Percentiles rank a stretch among this genome's conserved stretches.
phyloP scores from a whole-genome alignment of 108 stramenopile species.

The Fragilaria radians region DNA sequence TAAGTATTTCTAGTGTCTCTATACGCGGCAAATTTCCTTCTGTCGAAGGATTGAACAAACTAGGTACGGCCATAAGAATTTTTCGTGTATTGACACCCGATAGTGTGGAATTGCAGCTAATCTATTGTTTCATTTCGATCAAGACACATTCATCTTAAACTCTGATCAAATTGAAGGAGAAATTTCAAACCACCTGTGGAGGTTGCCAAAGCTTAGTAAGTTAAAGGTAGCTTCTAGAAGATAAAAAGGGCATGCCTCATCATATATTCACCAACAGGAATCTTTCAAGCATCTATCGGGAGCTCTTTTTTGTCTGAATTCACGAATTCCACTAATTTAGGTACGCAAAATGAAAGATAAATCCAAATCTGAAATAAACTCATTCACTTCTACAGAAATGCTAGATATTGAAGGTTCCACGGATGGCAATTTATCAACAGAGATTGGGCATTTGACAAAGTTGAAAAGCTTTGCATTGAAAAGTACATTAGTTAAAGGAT shows the following conservation, averaged over 20 bases:
- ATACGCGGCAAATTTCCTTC: not conserved
- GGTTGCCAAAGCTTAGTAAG: not conserved
- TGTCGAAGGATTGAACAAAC: not conserved
- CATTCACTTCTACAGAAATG: not conserved
- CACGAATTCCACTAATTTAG: not conserved
- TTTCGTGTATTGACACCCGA: not conserved
- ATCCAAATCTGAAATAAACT: not conserved
- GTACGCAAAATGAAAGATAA: not conserved
- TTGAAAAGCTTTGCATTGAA: not conserved
- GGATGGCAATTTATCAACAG: constrained; percentile 1
- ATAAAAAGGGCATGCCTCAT: not conserved
- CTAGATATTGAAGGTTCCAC: not conserved
- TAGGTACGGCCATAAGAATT: not conserved
- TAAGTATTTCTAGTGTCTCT: not conserved
- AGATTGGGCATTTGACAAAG: constrained; percentile 7
- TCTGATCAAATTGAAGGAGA: not conserved
- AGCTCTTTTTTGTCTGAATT: not conserved
- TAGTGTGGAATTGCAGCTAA: not conserved
- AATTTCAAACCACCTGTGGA: not conserved
- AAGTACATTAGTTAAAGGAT: constrained; percentile 8
- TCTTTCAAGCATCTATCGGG: not conserved
- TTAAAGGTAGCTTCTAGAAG: not conserved
- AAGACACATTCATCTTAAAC: not conserved
- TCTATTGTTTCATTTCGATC: not conserved
- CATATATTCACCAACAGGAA: not conserved